These are phyloP conservation scores for Raffaelea ambrosiae DNA, from an alignment of 2,329 filamentous ascomycete species.

Conservation along the genomic window DNA sequence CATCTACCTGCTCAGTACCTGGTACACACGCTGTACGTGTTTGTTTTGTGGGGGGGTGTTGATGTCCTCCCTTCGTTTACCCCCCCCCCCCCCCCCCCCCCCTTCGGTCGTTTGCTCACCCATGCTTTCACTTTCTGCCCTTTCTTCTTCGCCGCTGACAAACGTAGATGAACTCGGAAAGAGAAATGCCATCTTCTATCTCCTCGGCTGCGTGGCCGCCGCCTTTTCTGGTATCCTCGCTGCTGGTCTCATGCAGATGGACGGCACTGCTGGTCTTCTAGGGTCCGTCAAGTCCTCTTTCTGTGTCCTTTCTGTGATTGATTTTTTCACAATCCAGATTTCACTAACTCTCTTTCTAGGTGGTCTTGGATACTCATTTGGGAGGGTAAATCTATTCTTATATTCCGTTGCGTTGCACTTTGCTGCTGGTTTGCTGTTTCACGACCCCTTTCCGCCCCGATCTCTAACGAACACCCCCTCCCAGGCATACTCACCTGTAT, in stretches of 20 bases:
- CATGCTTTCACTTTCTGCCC: not conserved
- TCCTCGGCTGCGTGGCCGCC: slow-evolving; percentile 57
- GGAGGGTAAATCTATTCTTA: too few relatives aligned
- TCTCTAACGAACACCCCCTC: slow-evolving; percentile 20
- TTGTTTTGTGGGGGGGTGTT: too few relatives aligned
- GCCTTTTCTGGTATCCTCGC: slow-evolving; percentile 62
- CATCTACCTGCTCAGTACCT: slow-evolving; percentile 65
- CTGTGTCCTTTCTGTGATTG: not conserved
- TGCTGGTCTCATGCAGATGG: slow-evolving; percentile 59
- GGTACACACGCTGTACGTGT: slow-evolving; percentile 57
- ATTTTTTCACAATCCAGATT: not conserved
- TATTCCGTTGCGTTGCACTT: too few relatives aligned
- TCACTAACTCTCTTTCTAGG: slow-evolving; percentile 16
- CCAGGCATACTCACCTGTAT: slow-evolving; percentile 45
- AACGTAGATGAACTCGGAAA: slow-evolving; percentile 57
- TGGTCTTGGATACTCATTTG: slow-evolving; percentile 61
- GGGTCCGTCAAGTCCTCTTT: slow-evolving; percentile 6
- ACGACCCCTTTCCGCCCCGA: too few relatives aligned
- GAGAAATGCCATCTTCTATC: slow-evolving; percentile 60
- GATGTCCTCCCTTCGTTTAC: not conserved
- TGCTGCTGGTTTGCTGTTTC: too few relatives aligned
- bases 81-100: too few relatives aligned
- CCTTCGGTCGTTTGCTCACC: not conserved
- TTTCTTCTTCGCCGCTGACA: not conserved
- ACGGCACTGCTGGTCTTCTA: slow-evolving; percentile 40